Conservation (phyloP, 169 alveolate genomes). For the Amoebophrya sp. region DNA sequence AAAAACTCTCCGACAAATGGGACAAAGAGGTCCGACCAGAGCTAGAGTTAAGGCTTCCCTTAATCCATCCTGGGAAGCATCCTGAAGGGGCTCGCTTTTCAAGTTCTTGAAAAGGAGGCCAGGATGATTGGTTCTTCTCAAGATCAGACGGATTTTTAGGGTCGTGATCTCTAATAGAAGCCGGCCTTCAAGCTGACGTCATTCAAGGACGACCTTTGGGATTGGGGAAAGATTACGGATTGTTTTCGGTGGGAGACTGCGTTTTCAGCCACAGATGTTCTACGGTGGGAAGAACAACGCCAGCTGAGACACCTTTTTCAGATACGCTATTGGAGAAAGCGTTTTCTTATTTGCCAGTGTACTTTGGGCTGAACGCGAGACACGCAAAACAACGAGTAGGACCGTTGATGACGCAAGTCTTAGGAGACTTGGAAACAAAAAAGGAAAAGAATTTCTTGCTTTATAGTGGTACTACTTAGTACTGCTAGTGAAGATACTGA, state of each 20-base stretch:
- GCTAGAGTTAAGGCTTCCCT: too few relatives aligned
- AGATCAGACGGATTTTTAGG: too few relatives aligned
- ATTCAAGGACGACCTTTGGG: background rate
- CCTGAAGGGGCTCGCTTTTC: too few relatives aligned
- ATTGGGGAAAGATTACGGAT: background rate
- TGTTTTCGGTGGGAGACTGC: conserved; percentile 14
- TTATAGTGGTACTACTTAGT: too few relatives aligned
- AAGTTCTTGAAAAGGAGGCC: too few relatives aligned
- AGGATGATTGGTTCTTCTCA: too few relatives aligned
- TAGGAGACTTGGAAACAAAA: background rate
- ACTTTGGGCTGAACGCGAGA: background rate
- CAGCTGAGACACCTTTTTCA: background rate
- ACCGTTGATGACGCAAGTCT: background rate
- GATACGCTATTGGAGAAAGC: background rate
- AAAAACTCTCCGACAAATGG: background rate
- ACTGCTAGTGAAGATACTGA: too few relatives aligned
- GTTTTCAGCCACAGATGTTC: background rate
- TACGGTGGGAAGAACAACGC: background rate
- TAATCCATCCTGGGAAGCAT: too few relatives aligned
- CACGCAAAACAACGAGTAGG: background rate
- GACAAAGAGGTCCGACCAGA: background rate
- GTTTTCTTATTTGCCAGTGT: background rate
- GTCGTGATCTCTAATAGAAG: too few relatives aligned
- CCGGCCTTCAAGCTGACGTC: too few relatives aligned
- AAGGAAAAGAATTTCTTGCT: background rate